phyloP scores from a whole-genome alignment of 306 rosid species.

The Prosopis cineraria region DNA sequence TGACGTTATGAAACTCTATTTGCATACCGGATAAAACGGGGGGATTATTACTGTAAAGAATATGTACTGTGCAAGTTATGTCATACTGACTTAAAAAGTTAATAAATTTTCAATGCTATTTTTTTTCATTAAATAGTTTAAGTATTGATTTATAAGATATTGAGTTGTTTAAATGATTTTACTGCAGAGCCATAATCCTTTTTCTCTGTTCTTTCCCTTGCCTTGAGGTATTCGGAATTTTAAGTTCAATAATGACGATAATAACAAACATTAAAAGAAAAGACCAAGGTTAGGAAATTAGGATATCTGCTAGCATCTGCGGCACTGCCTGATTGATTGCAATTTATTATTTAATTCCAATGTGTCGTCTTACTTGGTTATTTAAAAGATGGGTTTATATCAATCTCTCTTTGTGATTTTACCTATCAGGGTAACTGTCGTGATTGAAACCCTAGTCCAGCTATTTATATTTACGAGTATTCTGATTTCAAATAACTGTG shows the following conservation, averaged over 20 bases:
- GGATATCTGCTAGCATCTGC: background rate
- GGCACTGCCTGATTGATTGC: background rate
- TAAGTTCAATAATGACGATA: background rate
- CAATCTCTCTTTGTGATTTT: background rate
- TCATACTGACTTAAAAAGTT: background rate
- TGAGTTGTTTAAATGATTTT: background rate
- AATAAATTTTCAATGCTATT: background rate
- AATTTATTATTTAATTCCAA: background rate
- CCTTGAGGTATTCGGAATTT: background rate
- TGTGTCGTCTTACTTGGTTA: background rate
- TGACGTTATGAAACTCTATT: background rate
- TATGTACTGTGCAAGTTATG: constrained; percentile 8
- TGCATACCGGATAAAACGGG: background rate
- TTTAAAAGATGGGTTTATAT: background rate
- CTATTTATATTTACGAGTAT: constrained; percentile 2
- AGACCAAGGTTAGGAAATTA: background rate
- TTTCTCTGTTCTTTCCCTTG: background rate
- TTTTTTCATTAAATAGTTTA: constrained; percentile 4
- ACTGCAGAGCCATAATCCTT: background rate
- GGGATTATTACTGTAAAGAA: constrained; percentile 13
- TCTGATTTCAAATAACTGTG: constrained; percentile 15
- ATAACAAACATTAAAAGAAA: background rate
- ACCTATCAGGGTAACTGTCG: background rate
- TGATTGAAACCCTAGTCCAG: background rate
- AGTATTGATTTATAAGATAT: background rate